Evolutionary conservation across 345 rosid genomes (phyloP), one percentile per base, ranked within the genome.

Genomic region (Triadica sebifera): DNA sequence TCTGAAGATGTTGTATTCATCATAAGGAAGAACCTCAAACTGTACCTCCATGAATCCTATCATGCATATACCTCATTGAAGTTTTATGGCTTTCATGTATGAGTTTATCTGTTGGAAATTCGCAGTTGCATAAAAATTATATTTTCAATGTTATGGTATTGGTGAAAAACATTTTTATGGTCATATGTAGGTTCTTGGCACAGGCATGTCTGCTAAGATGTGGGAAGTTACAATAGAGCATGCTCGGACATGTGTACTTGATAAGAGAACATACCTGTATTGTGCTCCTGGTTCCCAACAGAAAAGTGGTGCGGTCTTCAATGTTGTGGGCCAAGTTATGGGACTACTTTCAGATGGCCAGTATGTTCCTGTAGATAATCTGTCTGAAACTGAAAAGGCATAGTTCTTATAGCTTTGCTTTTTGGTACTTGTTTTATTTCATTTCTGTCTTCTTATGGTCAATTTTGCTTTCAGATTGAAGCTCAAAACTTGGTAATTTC

Each of bases 201-300:
- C 97, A 4, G 99, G 99, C 25, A 95, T 95, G 99, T 95, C 99
- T 71, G 87, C 98, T 50, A 95, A 93, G 87, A 95, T 91, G 98
- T 95, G 99, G 98, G 99, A 95, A 74, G 89, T 93, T 58, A 90
- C 96, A 0, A 77, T 91, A 60, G 97, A 93, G 72, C 99, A 95
- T 83, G 96, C 99, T 65, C 86, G 82, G 58, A 87, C 98, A 1
- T 95, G 98, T 74, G 83, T 81, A 51, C 83, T 95, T 59, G 97
- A 95, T 81, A 89, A 83, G 79, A 90, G 86, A 71, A 77, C 87
- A 24, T 84, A 83, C 77, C 77, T 88, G 70, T 90, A 91, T 82
- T 85, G 79, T 63, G 86, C 89, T 74, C 84, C 85, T 60, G 85
- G 81, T 75, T 78, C 84, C 70, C 91, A 81, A 70, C 87, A 81